Percentiles rank a stretch among this genome's conserved stretches.
Evolutionary conservation across 2,329 filamentous ascomycete genomes (phyloP).

Genomic region (Fusarium sterilihyphosum): DNA sequence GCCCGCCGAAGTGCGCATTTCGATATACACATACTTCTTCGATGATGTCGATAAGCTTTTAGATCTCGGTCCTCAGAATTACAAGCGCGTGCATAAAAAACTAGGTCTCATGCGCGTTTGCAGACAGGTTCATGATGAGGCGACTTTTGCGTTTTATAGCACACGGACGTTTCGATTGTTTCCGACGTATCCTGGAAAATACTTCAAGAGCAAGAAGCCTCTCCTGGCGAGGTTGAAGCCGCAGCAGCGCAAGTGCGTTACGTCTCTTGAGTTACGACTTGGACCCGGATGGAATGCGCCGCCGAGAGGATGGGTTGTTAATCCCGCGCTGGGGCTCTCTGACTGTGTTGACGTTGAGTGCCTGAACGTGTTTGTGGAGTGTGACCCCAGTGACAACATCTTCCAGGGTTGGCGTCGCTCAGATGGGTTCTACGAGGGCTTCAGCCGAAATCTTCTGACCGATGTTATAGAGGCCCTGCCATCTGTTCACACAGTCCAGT

Average conservation of each 20-base stretch:
- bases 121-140: conserved; percentile 69
- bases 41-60: conserved; percentile 62
- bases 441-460: conserved; percentile 67
- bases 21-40: conserved; percentile 74
- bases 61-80: conserved; percentile 74
- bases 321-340: conserved; percentile 68
- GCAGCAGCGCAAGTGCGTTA: conserved; percentile 68
- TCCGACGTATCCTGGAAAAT: conserved; percentile 69
- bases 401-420: conserved; percentile 75
- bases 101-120: conserved; percentile 71
- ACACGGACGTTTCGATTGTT: conserved; percentile 72
- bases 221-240: conserved; percentile 73
- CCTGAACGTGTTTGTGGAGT: conserved; percentile 75
- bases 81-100: conserved; percentile 67
- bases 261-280: conserved; percentile 73
- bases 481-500: conserved; percentile 67
- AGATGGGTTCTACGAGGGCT: conserved; percentile 76
- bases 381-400: conserved; percentile 73
- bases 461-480: conserved; percentile 67
- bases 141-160: conserved; percentile 73
- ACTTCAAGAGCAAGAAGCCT: conserved; percentile 79
- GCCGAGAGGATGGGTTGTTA: conserved; percentile 76
- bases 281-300: conserved; percentile 79
- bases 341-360: conserved; percentile 69
- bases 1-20: conserved; percentile 74